Base-by-base conservation (phyloP, 2,329 filamentous ascomycete species). In the Curvularia hawaiiensis region DNA sequence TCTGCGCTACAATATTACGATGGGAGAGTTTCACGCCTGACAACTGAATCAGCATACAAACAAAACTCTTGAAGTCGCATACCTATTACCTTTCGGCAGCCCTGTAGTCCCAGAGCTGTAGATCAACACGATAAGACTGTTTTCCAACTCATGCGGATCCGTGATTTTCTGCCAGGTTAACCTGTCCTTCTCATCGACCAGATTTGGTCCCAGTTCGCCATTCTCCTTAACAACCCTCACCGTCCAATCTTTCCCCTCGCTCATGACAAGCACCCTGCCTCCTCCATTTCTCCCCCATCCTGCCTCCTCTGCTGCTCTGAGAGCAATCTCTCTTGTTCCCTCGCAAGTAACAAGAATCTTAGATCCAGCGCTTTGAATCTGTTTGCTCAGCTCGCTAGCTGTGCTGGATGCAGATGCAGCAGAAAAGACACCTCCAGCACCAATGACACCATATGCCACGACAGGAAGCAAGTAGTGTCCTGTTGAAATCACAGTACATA, bases 351-450 rank as follows among this genome's bases (percentile, higher is more conserved):
- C 69, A 22, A 84, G 59, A 20, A 82, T 58, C 9, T 74, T 79
- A 10, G 75, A 78, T 5, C 73, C 70, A 0, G 78, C 80, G 24
- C 78, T 74, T 16, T 72, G 73, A 14, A 83, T 74, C 61, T 82
- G 80, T 26, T 81, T 77, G 3, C 79, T 78, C 9, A 88, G 70
- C 26, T 88, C 85, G 2, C 75, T 65, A 0, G 79, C 75, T 0
- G 84, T 85, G 5, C 78, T 80, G 0, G 79, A 77, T 0, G 83
- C 77, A 46, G 79, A 83, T 0, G 83, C 83, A 5, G 83, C 81
- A 7, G 83, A 84, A 63, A 85, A 88, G 26, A 88, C 79, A 18
- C 84, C 86, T 1, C 82, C 85, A 2, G 85, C 84, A 3, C 83
- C 85, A 45, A 88, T 77, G 51, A 86, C 80, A 14, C 81, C 83